A percentile compares a stretch with the other conserved stretches of the same genome.
phyloP scores from a whole-genome alignment of 1,284 basidiomycete species.

The Cystobasidium sp. region DNA sequence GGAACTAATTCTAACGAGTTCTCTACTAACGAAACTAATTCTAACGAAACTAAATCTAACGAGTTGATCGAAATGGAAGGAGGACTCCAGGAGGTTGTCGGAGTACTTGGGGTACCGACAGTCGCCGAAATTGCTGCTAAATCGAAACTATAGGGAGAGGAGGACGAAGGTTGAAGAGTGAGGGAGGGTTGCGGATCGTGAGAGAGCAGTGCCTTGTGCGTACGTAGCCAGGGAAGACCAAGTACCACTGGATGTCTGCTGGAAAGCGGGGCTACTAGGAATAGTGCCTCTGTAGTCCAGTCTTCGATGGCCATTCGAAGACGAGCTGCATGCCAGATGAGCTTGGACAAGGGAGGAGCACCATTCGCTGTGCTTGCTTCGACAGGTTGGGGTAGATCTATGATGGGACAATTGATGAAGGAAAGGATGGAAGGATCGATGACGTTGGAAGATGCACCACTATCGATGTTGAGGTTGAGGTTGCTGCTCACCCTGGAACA shows the following conservation, averaged over 20 bases:
- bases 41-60: too few relatives aligned
- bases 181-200: too few relatives aligned
- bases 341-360: slow-evolving; percentile 1
- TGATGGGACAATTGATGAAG: slow-evolving; percentile 7
- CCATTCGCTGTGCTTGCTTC: slow-evolving; percentile 10
- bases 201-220: slow-evolving; percentile 43
- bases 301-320: slow-evolving; percentile 27
- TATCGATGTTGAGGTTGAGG: background rate
- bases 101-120: too few relatives aligned
- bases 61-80: too few relatives aligned
- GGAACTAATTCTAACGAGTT: too few relatives aligned
- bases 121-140: too few relatives aligned
- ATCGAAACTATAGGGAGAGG: too few relatives aligned
- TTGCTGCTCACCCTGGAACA: background rate
- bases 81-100: too few relatives aligned
- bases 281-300: background rate
- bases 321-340: slow-evolving; percentile 23
- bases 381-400: slow-evolving; percentile 3
- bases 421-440: slow-evolving; percentile 18
- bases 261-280: background rate
- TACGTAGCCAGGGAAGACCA: slow-evolving; percentile 45
- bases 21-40: too few relatives aligned
- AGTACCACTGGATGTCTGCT: slow-evolving; percentile 43
- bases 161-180: too few relatives aligned
- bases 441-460: slow-evolving; percentile 17